These are phyloP conservation scores for Eucalyptus pauciflora DNA, from an alignment of 345 rosid genomes.

Conservation along the genomic window DNA sequence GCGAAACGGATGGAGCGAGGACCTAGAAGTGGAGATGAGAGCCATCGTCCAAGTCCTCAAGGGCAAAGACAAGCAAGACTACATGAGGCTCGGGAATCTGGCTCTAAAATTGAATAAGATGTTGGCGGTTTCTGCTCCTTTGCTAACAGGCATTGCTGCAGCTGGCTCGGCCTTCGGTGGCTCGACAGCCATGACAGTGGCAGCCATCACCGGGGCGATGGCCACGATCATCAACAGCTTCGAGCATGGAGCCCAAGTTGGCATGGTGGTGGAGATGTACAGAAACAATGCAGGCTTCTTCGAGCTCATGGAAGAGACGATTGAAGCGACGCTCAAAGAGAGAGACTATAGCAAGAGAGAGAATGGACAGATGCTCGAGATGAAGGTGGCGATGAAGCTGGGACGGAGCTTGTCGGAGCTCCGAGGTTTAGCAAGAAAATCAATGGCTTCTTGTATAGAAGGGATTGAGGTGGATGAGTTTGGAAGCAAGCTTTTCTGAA, in stretches of 20 bases:
- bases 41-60: conserved; percentile 7
- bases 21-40: conserved; percentile 23
- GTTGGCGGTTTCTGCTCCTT: background rate
- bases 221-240: background rate
- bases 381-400: too few species aligned
- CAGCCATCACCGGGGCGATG: background rate
- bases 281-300: background rate
- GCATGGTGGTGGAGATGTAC: conserved; percentile 5
- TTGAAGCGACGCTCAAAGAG: too few species aligned
- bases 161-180: background rate
- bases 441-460: too few species aligned
- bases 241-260: background rate
- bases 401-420: too few species aligned
- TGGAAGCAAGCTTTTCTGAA: too few species aligned
- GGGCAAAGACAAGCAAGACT: background rate
- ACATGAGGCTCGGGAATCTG: background rate
- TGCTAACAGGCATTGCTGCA: background rate
- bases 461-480: too few species aligned
- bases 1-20: background rate
- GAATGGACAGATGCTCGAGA: too few species aligned
- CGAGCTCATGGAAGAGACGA: too few species aligned
- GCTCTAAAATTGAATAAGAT: background rate
- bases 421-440: too few species aligned
- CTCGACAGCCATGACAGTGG: background rate
- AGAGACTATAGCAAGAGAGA: too few species aligned